Conservation (phyloP, 2,329 filamentous ascomycete species). For the Escovopsis sp. region DNA sequence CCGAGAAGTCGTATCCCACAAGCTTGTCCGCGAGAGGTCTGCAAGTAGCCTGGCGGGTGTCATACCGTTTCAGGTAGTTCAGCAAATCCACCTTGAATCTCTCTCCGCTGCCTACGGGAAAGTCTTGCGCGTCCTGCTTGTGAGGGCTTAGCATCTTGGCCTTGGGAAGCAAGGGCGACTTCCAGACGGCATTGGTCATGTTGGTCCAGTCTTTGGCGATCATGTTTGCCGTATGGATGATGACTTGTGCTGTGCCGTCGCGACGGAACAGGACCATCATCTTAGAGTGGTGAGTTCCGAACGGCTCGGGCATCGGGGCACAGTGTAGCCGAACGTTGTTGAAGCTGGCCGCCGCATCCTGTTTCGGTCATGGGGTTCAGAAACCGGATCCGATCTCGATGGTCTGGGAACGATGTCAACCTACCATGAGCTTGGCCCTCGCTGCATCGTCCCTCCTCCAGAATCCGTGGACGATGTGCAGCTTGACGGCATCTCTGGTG, state of each 20-base stretch:
- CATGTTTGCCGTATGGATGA: conserved; percentile 88
- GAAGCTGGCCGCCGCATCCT: conserved; percentile 48
- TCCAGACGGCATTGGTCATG: conserved; percentile 76
- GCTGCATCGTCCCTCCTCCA: conserved; percentile 53
- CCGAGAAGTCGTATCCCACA: conserved; percentile 50
- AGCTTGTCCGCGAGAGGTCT: conserved; percentile 43
- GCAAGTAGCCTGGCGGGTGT: conserved; percentile 38
- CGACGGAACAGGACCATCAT: conserved; percentile 74
- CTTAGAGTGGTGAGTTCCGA: conserved; percentile 76
- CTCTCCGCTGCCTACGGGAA: conserved; percentile 39
- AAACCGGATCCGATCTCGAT: background rate
- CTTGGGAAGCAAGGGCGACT: conserved; percentile 53
- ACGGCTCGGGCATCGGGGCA: conserved; percentile 69
- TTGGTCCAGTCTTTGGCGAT: conserved; percentile 78
- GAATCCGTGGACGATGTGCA: conserved; percentile 46
- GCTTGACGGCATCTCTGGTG: conserved; percentile 30
- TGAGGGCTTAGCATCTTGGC: conserved; percentile 4
- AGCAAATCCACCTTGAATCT: conserved; percentile 66
- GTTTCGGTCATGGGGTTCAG: conserved; percentile 4
- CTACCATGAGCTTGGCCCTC: conserved; percentile 41
- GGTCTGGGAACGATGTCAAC: conserved; percentile 4
- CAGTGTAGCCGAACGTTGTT: conserved; percentile 55
- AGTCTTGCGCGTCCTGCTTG: conserved; percentile 1
- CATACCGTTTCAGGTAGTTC: conserved; percentile 58
- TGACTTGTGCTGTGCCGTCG: conserved; percentile 60